Evolutionary conservation across 305 asterid species (phyloP).

Genomic region (Solanum chacoense): DNA sequence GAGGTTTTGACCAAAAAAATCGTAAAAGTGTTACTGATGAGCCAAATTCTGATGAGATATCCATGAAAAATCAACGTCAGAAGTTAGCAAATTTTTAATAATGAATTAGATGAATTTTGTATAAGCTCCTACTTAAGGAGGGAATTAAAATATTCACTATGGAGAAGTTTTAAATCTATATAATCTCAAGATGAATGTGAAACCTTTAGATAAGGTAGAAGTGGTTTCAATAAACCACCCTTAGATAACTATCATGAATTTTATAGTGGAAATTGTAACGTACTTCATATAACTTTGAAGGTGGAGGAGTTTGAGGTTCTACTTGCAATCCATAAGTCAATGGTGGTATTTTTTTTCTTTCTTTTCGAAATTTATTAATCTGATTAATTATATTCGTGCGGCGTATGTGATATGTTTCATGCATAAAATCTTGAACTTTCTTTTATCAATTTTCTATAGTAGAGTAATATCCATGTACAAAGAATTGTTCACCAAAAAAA

Average conservation of each 20-base stretch:
- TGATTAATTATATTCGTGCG: neutral
- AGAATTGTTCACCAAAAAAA: neutral
- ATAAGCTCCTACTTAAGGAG: neutral
- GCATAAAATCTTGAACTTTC: neutral
- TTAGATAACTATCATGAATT: neutral
- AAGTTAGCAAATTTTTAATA: neutral
- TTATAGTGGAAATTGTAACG: too few relatives aligned
- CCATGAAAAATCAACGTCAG: accelerated
- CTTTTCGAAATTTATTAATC: neutral
- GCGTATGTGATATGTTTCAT: neutral
- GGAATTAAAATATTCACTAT: neutral
- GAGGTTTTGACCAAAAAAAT: neutral
- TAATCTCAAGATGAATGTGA: neutral
- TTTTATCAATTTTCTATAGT: neutral
- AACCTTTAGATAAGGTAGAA: neutral
- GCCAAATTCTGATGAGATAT: neutral
- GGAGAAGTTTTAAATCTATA: neutral
- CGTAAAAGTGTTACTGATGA: neutral
- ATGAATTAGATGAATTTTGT: neutral
- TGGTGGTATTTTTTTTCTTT: neutral
- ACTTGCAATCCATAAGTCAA: too few relatives aligned
- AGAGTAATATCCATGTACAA: neutral
- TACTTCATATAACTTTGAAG: too few relatives aligned
- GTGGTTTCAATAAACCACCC: neutral
- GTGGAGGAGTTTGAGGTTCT: too few relatives aligned